Base-by-base conservation (phyloP, 2,329 filamentous ascomycete species). In the Gnomoniopsis smithogilvyi region DNA sequence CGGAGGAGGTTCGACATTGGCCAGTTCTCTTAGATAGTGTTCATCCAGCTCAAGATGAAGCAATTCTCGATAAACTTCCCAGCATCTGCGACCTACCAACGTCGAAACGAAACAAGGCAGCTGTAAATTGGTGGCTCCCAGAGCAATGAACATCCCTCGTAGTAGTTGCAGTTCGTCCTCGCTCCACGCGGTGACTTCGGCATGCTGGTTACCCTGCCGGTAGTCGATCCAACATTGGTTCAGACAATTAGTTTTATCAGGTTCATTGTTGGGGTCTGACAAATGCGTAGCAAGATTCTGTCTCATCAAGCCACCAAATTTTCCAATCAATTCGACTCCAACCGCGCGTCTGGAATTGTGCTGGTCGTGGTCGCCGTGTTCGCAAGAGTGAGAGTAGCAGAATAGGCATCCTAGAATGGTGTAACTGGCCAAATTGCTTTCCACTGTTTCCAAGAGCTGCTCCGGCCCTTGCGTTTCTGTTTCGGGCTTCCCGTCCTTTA, bases 361-460 rank as follows among this genome's bases (percentile, higher is more conserved):
- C 7, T 71, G 68, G 56, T 83, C 80, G 54, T 84, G 85, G 56
- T 85, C 82, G 49, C 83, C 83, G 62, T 86, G 83, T 65, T 86
- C 83, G 60, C 83, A 86, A 14, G 82, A 84, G 67, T 85, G 80
- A 53, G 81, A 81, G 65, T 78, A 82, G 69, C 83, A 86, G 54
- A 85, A 79, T n/a, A 84, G 70, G 64, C 83, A 86, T 14, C 80
- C 80, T 17, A 86, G 74, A 11, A 82, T 75, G 34, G 78, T 77
- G 65, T 85, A 84, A 1, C 80, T 85, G 51, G 80, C 79, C 24
- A 86, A 67, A 38, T 77, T 76, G 22, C 74, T 74, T 64, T 83
- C 80, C 14, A 78, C 74, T 56, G 64, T 66, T n/a, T 68, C 67
- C 47, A 72, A 51, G 15, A 75, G 62, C 7, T 75, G 73, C 34